Evolutionary conservation across 1,139 yeast genomes (phyloP).

Genomic region (Blastobotrys serpentis): DNA sequence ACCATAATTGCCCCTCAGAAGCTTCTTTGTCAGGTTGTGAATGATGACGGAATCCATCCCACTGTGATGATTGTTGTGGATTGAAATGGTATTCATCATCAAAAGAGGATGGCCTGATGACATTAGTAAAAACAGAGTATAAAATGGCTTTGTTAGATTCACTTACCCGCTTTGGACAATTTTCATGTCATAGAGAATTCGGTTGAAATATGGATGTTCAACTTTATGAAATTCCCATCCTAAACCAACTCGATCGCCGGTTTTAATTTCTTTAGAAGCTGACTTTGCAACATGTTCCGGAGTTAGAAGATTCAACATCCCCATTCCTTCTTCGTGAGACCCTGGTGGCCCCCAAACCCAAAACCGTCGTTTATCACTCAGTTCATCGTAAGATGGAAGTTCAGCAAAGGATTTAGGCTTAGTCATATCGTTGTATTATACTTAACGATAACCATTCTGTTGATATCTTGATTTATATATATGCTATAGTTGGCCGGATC

Average conservation of each 20-base stretch:
- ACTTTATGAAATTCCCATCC: constrained; percentile 24
- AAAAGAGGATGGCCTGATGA: constrained; percentile 18
- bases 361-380: constrained; percentile 24
- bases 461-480: too few relatives aligned
- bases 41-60: constrained; percentile 39
- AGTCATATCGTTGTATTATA: neutral
- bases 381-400: constrained; percentile 23
- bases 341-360: constrained; percentile 30
- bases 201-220: constrained; percentile 23
- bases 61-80: constrained; percentile 37
- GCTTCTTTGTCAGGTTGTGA: constrained; percentile 23
- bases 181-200: constrained; percentile 10
- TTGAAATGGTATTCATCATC: constrained; percentile 35
- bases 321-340: constrained; percentile 27
- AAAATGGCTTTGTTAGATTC: constrained; percentile 13
- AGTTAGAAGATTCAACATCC: constrained; percentile 26
- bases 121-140: constrained; percentile 10
- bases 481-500: too few relatives aligned
- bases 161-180: constrained; percentile 3
- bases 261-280: constrained; percentile 21
- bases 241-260: constrained; percentile 26
- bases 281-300: constrained; percentile 25
- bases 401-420: constrained; percentile 17
- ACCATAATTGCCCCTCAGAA: constrained; percentile 21
- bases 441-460: neutral